Conservation (phyloP, 441 rosid genomes). For the Adansonia grandidieri region DNA sequence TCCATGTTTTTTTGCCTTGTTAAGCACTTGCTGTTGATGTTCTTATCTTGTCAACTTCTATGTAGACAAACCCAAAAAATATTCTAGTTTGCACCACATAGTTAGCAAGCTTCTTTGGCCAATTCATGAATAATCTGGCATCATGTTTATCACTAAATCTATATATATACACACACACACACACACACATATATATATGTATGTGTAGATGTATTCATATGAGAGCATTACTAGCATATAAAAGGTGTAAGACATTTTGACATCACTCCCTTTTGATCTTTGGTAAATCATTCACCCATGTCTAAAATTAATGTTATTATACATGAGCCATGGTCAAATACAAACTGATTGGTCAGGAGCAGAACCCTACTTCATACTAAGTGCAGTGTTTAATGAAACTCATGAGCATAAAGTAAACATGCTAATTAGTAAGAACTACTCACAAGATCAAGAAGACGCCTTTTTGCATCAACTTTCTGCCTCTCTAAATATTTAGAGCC, state of each 20-base stretch:
- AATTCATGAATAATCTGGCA: background rate
- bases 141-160: background rate
- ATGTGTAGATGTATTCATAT: too few relatives aligned
- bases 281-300: background rate
- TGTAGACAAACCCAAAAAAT: background rate
- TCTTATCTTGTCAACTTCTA: background rate
- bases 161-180: too few relatives aligned
- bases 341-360: constrained; percentile 1
- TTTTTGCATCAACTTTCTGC: constrained; percentile 67
- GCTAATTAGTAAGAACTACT: constrained; percentile 23
- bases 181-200: too few relatives aligned
- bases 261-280: background rate
- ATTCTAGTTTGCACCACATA: background rate
- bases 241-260: background rate
- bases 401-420: background rate
- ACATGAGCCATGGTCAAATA: background rate
- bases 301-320: background rate
- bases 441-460: constrained; percentile 84
- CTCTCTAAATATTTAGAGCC: constrained; percentile 51
- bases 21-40: background rate
- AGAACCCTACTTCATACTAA: constrained; percentile 8
- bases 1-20: background rate
- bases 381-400: constrained; percentile 14
- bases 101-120: constrained; percentile 8
- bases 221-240: background rate